Base-by-base conservation (phyloP, 1,284 basidiomycete species). In the Ganoderma leucocontextum region DNA sequence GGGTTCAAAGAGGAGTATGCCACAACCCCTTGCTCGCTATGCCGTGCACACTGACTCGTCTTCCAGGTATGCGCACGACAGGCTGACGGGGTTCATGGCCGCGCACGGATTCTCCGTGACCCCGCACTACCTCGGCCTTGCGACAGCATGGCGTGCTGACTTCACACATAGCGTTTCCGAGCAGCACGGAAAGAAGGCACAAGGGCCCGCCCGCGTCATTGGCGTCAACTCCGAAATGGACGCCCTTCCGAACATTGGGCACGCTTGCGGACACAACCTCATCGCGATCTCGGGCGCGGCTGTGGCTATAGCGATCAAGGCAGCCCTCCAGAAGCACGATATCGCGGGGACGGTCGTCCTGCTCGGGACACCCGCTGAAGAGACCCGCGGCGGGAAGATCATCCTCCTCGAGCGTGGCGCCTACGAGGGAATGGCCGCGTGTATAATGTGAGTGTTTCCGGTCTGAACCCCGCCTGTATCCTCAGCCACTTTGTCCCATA, bases 291-390 rank as follows among this genome's bases (percentile, higher is more conserved):
- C 88, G 62, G 95, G 94, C 39, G 87, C 94, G 15, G 94, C 90
- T 17, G 86, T 91, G 29, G 89, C 93, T 15, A 78, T 96, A 59
- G 91, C 89, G 10, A 82, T 94, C 63, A 91, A 90, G 74, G 84
- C 86, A 57, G 91, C 90, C 15, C 81, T 96, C 74, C 80, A 88
- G 76, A 82, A 86, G 66, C 87, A 91, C 75, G 79, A 89, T 73
- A 83, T 93, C 41, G 74, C 89, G 2, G 95, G 93, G 7, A 92
- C 84, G 63, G 84, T 96, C 29, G 81, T 95, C 61, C 84, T 96
- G 33, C 83, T 96, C 10, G 95, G 95, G 36, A 96, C 95, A 5
- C 95, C 95, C 63, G 95, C 92, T 17, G 95, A 96, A 80, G 95
- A 96, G 80, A 83, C 82, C 17, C 93, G 91, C 2, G 91, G 87